Base-by-base conservation (phyloP, 345 rosid species). In the Noccaea caerulescens region DNA sequence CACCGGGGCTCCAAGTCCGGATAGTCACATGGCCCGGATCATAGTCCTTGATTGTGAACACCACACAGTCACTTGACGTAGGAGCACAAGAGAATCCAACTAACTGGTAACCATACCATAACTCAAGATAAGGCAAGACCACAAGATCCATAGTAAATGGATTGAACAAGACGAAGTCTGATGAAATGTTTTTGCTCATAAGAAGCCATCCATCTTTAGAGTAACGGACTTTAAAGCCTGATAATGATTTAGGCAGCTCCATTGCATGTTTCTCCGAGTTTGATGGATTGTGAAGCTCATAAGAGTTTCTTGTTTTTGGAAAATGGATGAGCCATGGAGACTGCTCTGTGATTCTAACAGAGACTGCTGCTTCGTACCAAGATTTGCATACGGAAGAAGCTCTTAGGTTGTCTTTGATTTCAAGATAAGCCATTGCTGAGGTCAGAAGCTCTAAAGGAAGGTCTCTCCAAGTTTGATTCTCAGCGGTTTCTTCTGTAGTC, bases 51-150 rank as follows among this genome's bases (percentile, higher is more conserved):
- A 87, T 80, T 2, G 87, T 87, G 60, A 89, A 81, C 49, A 85
- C 84, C 52, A 84, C 84, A 30, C 96, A 89, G 42, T 63, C 38
- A 4, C 72, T 25, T 42, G 86, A 78, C 64, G 84, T 86, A 43
- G 93, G 91, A 60, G 89, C 79, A 76, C 83, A 77, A 34, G 96
- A 87, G 87, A 89, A 89, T 36, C 93, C 91, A 3, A 84, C 89
- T 55, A 85, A 78, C 61, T 87, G 87, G 62, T 81, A 58, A 49
- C 9, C 51, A 59, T 20, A 12, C 46, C 61, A 51, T 13, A 74
- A 12, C 23, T 66, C 62, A 23, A 66, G 72, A 66, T 41, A 11
- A 25, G 91, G 91, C 63, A 87, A 82, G 68, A 82, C 76, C 70
- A 89, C 63, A 67, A 63, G 32, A 55, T 83, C 84, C 45, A 56